Base-by-base conservation (phyloP, 176 grass and related monocot species). In the Cocos nucifera region DNA sequence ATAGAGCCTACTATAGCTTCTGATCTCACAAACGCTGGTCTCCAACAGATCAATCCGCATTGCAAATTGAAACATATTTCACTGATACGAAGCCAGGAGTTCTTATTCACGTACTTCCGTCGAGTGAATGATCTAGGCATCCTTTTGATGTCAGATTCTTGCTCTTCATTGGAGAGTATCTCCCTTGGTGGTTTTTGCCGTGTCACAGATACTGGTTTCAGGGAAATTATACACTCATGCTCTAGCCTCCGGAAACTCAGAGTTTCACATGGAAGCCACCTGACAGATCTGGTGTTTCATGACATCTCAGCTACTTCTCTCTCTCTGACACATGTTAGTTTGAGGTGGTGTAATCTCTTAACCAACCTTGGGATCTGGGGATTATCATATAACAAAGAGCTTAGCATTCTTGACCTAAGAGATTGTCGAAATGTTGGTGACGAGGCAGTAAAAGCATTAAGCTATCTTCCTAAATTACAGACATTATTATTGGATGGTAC, bases 231-330 rank as follows among this genome's bases (percentile, higher is more conserved):
- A 51, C 93, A 92, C 59, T 78, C 93, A 16, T 98, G 93, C 51
- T 75, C 86, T 53, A 80, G 85, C 21, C 85, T 98, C 62, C 73
- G 70, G n/a, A 88, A 88, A 65, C 82, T 98, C 73, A 91, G 79
- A 69, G 73, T 98, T 17, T 92, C 84, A 27, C 79, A 98, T 54
- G 81, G 81, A 75, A 92, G 77, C 30, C 78, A 88, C 51, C 74
- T 98, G 44, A 96, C 92, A 60, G 87, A 98, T 86, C 75, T 98
- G 69, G 87, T 98, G 27, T 98, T 98, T 81, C 87, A 98, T 78
- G 93, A 98, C 71, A 98, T 98, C 56, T 69, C 80, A 71, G 87
- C 87, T 57, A 98, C 93, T 70, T 98, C 93, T 48, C 81, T 98
- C 53, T 98, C 84, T 70, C 60, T 98, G 54, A 98, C 87, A 57